Base-by-base conservation (phyloP, 805 yeast species). In the Starmerella gropengiesseri region DNA sequence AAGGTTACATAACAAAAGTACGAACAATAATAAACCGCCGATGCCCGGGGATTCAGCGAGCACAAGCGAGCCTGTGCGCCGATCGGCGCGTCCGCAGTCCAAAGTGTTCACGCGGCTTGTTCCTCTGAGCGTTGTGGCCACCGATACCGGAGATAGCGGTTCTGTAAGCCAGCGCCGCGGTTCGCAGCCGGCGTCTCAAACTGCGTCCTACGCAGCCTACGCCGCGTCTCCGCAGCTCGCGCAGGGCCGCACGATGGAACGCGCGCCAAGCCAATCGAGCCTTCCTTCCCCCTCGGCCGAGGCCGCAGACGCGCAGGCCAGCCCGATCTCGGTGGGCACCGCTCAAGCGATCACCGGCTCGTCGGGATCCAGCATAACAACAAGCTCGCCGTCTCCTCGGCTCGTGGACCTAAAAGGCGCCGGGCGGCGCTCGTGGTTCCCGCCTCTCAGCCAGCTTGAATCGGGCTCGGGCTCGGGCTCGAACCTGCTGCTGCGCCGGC, bases 401-500 rank as follows among this genome's bases (percentile, higher is more conserved):
- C 41, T 48, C 4, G 17, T 46, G 4, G 52, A 44, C 36, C 41
- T 48, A 9, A 40, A 43, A 2, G 52, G 52, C 7, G 31, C 51
- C 5, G 44, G 44, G 8, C 36, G 37, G 27, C 51, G 47, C 20
- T n/a, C 35, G 16, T 46, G 50, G 52, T 27, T 48, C 27, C 44
- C 44, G 13, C 41, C 45, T 14, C 18, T 33, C 9, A 33, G 21
- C 29, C 46, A 38, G 43, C 31, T 32, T 12, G 47, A 46, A 13
- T 4, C 29, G 6, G 8, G 27, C 41, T n/a, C n/a, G n/a, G n/a
- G n/a, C 34, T 13, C 22, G 25, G 46, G 48, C 27, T n/a, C 46
- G 4, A 36, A 35, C 5, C 31, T 52, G n/a, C 42, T 55, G 13
- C 38, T 53, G 38, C 45, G 57, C 12, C 51, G 58, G 11, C 39